Base-by-base conservation (phyloP, 768 basidiomycete genomes). In the Suillus cothurnatus region DNA sequence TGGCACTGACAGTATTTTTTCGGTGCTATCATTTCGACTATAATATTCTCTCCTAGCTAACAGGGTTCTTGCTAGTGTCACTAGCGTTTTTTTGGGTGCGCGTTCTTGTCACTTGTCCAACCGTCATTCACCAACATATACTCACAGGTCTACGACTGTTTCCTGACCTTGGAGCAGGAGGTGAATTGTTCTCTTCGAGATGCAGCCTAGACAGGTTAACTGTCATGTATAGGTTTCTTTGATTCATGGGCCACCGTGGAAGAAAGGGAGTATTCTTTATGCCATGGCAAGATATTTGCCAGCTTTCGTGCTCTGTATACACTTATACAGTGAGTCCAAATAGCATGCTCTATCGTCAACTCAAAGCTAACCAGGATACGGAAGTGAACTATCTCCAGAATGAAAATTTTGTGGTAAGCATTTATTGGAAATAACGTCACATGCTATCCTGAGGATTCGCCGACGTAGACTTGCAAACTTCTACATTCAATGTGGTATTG, bases 161-260 rank as follows among this genome's bases (percentile, higher is more conserved):
- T 55, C 53, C 53, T 55, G 53, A 55, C 53, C 53, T 55, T 55
- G 32, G 53, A 55, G 32, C 53, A n/a, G 32, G 53, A 55, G 32
- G 53, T 55, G 21, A 55, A 34, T 55, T 55, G 12, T n/a, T 34
- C 32, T 55, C 34, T 2, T 19, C 12, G 53, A 55, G 21, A 55
- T 55, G 19, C n/a, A n/a, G 53, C 32, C 32, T 34, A 34, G 12
- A 55, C 32, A 55, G 21, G 32, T 6, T 55, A 34, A 34, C 6
- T n/a, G 21, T 32, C 21, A 3, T 34, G 21, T 55, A 55, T 34
- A 55, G 53, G 21, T 55, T n/a, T 34, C 21, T 55, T 34, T 34
- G 12, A n/a, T 55, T 14, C 21, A 55, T 55, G 12, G 11, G 5
- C 3, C 21, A 34, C 21, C 32, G 21, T 55, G 53, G 53, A 55